Evolutionary conservation across 495 filamentous ascomycete species (phyloP), one percentile per base, ranked within the genome.

Genomic region (Saxispiralis lemnorum): DNA sequence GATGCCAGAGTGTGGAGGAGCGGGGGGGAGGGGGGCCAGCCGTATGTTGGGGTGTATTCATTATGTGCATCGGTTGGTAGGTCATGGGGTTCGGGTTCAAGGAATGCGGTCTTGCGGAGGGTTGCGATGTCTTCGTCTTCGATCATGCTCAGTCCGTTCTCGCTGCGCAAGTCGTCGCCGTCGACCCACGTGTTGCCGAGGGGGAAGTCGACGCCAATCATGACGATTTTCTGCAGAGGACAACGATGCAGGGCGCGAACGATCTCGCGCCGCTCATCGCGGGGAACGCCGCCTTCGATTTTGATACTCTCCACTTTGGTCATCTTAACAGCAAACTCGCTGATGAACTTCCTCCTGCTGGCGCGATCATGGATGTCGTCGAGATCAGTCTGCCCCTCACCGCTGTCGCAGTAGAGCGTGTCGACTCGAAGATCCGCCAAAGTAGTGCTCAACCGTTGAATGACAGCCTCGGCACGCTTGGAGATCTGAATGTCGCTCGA

Each of bases 161-260:
- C 43, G 2, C 35, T 37, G 13, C 58, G 31, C 18, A 55, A 48
- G 17, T 40, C 33, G 6, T 51, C 56, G 10, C 45, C 35, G 0
- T 19, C 15, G 12, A 56, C 56, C 58, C 58, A 61, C 11, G 56
- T 59, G 37, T 61, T 61, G n/a, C 58, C 58, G 13, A 57, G 18
- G 1, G 56, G 52, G 19, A 44, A 51, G 14, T 43, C 28, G 11
- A 55, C 51, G 13, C 58, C 58, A 7, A 59, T 59, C 18, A 59
- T 32, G 11, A 61, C 55, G 20, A 61, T 45, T 30, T 57, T 59
- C 38, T 55, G 38, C 24, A 61, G 45, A 3, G 48, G 51, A 41
- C 49, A 61, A 1, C 42, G 35, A 31, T 53, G 54, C 9, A 61
- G 34, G 10, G 58, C 58, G 7, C 58, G 54, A n/a, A 61, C 20